A percentile compares a stretch with the other conserved stretches of the same genome.
These are phyloP conservation scores for Phytophthora uliginosa DNA, from an alignment of 352 stramenopile species.

Conservation along the genomic window DNA sequence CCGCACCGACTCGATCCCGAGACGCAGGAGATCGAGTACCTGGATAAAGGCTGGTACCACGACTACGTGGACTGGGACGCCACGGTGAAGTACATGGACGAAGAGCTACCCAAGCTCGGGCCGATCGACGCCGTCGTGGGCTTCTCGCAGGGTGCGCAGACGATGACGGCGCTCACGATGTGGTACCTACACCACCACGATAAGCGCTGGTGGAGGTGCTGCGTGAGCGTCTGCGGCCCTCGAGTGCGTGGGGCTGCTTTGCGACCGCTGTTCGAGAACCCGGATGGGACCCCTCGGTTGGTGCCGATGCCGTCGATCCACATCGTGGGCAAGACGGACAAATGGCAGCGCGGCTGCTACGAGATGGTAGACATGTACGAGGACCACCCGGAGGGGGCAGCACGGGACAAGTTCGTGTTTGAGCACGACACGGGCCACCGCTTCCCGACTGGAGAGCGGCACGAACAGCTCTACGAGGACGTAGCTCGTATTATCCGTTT, in stretches of 20 bases:
- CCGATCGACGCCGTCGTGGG: conserved; percentile 72
- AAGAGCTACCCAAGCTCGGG: conserved; percentile 49
- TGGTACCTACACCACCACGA: conserved; percentile 46
- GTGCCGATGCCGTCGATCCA: conserved; percentile 74
- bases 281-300: conserved; percentile 34
- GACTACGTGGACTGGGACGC: conserved; percentile 56
- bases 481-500: conserved; percentile 37
- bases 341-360: conserved; percentile 48
- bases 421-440: conserved; percentile 56
- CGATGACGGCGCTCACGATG: conserved; percentile 60
- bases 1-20: conserved; percentile 25
- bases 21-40: conserved; percentile 34
- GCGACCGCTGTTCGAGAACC: conserved; percentile 52
- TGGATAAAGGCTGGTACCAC: conserved; percentile 56
- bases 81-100: conserved; percentile 56
- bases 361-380: conserved; percentile 59
- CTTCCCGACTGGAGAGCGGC: conserved; percentile 44
- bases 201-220: conserved; percentile 57
- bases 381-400: conserved; percentile 21
- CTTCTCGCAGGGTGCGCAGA: conserved; percentile 76
- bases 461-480: conserved; percentile 43
- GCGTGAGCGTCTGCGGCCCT: conserved; percentile 52
- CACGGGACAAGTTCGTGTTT: conserved; percentile 47
- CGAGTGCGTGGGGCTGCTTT: conserved; percentile 34
- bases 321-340: conserved; percentile 68